phyloP scores from a whole-genome alignment of 2,329 filamentous ascomycete genomes.

The Diaporthe vaccinii region DNA sequence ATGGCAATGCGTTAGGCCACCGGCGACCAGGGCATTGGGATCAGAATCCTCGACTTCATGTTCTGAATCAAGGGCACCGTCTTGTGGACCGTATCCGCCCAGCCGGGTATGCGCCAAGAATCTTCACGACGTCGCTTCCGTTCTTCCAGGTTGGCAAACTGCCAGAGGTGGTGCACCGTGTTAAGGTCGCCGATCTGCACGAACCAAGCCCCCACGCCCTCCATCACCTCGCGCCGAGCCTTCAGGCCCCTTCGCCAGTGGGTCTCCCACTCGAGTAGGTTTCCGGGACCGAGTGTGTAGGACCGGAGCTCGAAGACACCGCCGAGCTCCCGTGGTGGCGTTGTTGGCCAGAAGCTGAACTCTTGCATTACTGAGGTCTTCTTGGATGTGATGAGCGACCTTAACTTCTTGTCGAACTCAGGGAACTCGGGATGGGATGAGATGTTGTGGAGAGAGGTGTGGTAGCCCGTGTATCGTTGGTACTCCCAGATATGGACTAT shows the following conservation, averaged over 20 bases:
- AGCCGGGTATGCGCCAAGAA: slow-evolving; percentile 95
- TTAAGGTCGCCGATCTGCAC: slow-evolving; percentile 98
- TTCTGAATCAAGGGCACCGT: slow-evolving; percentile 96
- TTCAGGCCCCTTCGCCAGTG: slow-evolving; percentile 95
- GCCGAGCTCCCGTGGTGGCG: slow-evolving; percentile 87
- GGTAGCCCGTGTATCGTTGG: slow-evolving; percentile 95
- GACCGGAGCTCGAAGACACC: slow-evolving; percentile 96
- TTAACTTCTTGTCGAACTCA: slow-evolving; percentile 87
- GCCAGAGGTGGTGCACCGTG: slow-evolving; percentile 98
- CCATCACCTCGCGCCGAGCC: slow-evolving; percentile 96
- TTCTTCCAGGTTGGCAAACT: slow-evolving; percentile 97
- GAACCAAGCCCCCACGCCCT: slow-evolving; percentile 98
- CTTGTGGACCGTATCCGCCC: slow-evolving; percentile 98
- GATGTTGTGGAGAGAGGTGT: slow-evolving; percentile 89
- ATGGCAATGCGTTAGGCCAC: slow-evolving; percentile 71
- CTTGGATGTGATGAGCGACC: slow-evolving; percentile 86
- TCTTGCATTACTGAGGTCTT: slow-evolving; percentile 97
- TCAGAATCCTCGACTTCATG: slow-evolving; percentile 94
- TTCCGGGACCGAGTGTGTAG: slow-evolving; percentile 95
- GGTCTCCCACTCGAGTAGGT: slow-evolving; percentile 97
- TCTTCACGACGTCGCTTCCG: slow-evolving; percentile 90
- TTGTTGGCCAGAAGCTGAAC: slow-evolving; percentile 99
- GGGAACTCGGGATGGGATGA: slow-evolving; percentile 85
- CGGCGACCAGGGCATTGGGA: slow-evolving; percentile 97
- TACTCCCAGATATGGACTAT: slow-evolving; percentile 99